A percentile compares a stretch with the other conserved stretches of the same genome.
phyloP scores from a whole-genome alignment of 805 yeast species.

The Candida cerambycidarum region DNA sequence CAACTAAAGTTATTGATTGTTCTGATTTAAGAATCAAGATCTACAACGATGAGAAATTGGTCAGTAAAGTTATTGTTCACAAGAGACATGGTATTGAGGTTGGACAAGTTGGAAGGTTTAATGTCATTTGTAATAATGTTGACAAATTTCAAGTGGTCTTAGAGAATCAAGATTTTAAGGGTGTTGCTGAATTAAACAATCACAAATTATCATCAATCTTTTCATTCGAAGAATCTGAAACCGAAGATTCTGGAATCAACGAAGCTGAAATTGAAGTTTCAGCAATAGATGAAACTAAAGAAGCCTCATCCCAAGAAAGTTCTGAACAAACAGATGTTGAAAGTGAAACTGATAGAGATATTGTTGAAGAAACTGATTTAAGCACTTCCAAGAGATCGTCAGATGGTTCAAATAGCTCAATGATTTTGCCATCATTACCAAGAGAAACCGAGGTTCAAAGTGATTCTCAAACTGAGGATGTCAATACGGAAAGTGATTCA shows the following conservation, averaged over 20 bases:
- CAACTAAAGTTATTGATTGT: conserved; percentile 26
- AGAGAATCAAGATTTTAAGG: conserved; percentile 18
- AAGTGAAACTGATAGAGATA: conserved; percentile 1
- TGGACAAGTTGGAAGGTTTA: conserved; percentile 31
- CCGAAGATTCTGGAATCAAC: background rate
- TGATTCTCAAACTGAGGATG: conserved; percentile 2
- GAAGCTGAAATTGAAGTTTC: background rate
- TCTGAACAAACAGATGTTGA: background rate
- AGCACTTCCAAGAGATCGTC: background rate
- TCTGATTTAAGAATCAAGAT: conserved; percentile 29
- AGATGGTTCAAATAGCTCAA: conserved; percentile 23
- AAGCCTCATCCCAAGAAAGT: background rate
- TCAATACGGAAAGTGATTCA: conserved; percentile 28
- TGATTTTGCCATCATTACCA: conserved; percentile 32
- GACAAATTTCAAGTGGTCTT: conserved; percentile 33
- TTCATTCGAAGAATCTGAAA: conserved; percentile 1
- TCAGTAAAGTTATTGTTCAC: conserved; percentile 26
- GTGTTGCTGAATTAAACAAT: conserved; percentile 10
- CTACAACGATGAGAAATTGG: conserved; percentile 24
- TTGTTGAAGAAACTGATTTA: background rate
- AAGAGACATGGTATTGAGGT: conserved; percentile 34
- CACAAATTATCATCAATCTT: conserved; percentile 9
- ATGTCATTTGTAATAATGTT: conserved; percentile 28
- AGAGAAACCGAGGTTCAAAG: conserved; percentile 20
- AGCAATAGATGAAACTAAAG: background rate